Evolutionary conservation across 2,329 filamentous ascomycete species (phyloP).

Genomic region (Rutstroemia sp.): DNA sequence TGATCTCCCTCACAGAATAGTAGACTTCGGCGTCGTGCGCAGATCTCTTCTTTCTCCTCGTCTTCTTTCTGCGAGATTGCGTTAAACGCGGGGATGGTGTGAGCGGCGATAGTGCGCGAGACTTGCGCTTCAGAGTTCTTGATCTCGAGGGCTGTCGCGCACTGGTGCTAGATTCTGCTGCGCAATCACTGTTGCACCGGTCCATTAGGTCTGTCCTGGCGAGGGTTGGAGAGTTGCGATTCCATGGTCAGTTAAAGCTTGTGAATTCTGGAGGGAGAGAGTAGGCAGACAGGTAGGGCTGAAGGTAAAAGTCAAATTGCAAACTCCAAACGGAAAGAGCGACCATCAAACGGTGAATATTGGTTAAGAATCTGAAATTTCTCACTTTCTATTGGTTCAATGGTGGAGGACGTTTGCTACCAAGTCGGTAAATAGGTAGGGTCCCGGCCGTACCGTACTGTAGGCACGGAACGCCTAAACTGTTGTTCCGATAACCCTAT

Average conservation of each 20-base stretch:
- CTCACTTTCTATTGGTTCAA: neutral
- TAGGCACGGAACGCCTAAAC: neutral
- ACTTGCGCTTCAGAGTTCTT: slow-evolving; percentile 2
- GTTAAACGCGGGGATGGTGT: neutral
- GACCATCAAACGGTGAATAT: neutral
- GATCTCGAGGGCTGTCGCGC: neutral
- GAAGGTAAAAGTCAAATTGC: neutral
- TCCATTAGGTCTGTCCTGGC: slow-evolving; percentile 4
- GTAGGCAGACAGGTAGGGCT: neutral
- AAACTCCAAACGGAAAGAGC: neutral
- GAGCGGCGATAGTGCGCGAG: neutral
- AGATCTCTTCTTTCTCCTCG: neutral
- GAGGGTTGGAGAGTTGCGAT: neutral
- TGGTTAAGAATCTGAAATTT: neutral
- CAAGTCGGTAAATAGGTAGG: neutral
- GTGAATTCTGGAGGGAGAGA: neutral
- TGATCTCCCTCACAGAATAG: slow-evolving; percentile 12
- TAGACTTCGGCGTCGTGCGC: neutral
- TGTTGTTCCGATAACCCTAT: neutral
- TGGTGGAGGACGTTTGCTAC: too few species aligned
- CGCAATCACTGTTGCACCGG: slow-evolving; percentile 3
- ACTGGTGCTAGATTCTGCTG: neutral
- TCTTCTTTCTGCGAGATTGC: neutral
- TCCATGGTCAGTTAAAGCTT: neutral
- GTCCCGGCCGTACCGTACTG: neutral